A percentile compares a stretch with the other conserved stretches of the same genome.
Conservation (phyloP, 192 early-diverging fungal species). For the Linnemannia zychae region DNA sequence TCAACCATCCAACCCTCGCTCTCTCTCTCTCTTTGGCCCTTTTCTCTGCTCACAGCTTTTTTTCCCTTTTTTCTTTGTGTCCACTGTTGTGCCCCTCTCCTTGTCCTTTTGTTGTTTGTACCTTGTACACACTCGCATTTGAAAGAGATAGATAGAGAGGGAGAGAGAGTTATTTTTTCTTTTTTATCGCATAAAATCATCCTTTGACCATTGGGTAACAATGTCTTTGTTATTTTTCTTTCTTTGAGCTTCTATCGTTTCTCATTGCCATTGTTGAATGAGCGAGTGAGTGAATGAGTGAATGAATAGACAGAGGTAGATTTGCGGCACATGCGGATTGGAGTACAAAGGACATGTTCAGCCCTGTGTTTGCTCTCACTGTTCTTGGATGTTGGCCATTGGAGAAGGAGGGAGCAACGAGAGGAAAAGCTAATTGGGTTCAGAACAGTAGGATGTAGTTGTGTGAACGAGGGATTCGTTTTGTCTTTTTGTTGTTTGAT, state of each 20-base stretch:
- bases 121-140: background rate
- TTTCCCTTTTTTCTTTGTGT: conserved; percentile 3
- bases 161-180: background rate
- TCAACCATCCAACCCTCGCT: background rate
- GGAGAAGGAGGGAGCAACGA: background rate
- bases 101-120: conserved; percentile 1
- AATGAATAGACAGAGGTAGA: too few species aligned
- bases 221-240: conserved; percentile 20
- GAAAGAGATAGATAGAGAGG: background rate
- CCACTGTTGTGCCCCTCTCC: conserved; percentile 4
- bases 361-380: too few species aligned
- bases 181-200: background rate
- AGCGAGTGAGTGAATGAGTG: too few species aligned
- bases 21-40: background rate
- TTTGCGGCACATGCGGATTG: too few species aligned
- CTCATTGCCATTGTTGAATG: background rate
- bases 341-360: too few species aligned
- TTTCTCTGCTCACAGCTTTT: conserved; percentile 3
- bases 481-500: background rate
- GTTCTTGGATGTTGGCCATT: background rate
- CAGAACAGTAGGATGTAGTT: background rate
- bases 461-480: background rate
- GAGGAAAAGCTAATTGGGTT: background rate
- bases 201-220: conserved; percentile 21
- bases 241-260: background rate